A percentile compares a stretch with the other conserved stretches of the same genome.
These are phyloP conservation scores for Massariosphaeria phaeospora DNA, from an alignment of 495 filamentous ascomycete genomes.

Conservation along the genomic window DNA sequence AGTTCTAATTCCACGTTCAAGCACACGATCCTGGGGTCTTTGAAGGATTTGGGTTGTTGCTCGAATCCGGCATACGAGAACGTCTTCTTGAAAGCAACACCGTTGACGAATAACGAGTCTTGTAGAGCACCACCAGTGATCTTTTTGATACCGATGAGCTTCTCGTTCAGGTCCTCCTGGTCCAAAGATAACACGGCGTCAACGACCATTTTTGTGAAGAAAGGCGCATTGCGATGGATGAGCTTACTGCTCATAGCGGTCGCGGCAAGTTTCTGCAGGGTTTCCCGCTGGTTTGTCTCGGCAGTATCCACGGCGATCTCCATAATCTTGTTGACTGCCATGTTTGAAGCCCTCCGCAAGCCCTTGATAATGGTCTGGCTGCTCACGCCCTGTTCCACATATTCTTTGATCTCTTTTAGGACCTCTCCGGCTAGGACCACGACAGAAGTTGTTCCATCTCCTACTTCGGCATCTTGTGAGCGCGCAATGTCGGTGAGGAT, in stretches of 20 bases:
- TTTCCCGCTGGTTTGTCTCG: slow-evolving; percentile 83
- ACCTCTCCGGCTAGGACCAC: slow-evolving; percentile 95
- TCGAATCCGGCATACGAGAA: slow-evolving; percentile 99
- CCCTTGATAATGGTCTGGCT: slow-evolving; percentile 97
- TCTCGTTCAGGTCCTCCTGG: slow-evolving; percentile 95
- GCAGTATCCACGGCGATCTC: slow-evolving; percentile 88
- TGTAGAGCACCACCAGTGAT: slow-evolving; percentile 94
- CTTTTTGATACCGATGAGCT: slow-evolving; percentile 96
- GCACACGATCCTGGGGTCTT: slow-evolving; percentile 88
- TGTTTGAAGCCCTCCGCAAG: slow-evolving; percentile 75
- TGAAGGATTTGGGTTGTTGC: slow-evolving; percentile 95
- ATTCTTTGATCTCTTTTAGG: slow-evolving; percentile 88
- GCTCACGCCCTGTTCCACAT: slow-evolving; percentile 94
- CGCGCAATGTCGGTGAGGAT: slow-evolving; percentile 98
- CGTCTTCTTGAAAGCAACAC: slow-evolving; percentile 99
- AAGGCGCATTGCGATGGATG: slow-evolving; percentile 92
- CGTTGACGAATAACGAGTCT: slow-evolving; percentile 95
- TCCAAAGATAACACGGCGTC: slow-evolving; percentile 95
- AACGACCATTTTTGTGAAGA: slow-evolving; percentile 99
- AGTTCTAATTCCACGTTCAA: slow-evolving; percentile 96
- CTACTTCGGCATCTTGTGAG: slow-evolving; percentile 98
- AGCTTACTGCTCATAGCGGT: slow-evolving; percentile 99
- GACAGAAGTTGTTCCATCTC: slow-evolving; percentile 95
- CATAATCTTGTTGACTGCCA: slow-evolving; percentile 98
- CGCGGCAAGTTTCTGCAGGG: slow-evolving; percentile 78